Evolutionary conservation across 1,284 basidiomycete species (phyloP), one percentile per base, ranked within the genome.

Genomic region (Ustilago loliicola): DNA sequence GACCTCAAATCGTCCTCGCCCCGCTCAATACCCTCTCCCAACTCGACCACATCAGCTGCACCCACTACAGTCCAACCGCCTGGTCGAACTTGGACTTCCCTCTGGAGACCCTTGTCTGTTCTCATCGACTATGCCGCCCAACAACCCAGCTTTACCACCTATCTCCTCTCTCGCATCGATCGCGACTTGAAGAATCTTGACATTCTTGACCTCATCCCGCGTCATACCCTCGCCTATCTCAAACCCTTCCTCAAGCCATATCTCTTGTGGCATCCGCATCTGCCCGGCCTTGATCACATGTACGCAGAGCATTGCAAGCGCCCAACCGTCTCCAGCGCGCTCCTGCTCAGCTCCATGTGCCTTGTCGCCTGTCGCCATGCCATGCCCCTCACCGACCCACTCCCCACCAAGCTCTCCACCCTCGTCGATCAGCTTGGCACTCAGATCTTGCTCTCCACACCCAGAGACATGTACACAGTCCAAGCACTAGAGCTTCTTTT

Each of bases 61-160:
- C 27, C 52, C 1, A 47, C 65, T 25, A 66, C 67, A 38, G 59
- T 55, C 8, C 70, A 73, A 30, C 63, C 70, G n/a, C 75, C 70
- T 8, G 75, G 75, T 25, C 70, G 75, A 23, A 77, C 75, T 1
- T 77, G 75, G 75, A 77, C 75, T 5, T 77, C 75, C 17, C 69
- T 77, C 17, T 78, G 76, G 76, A 59, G 71, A 52, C 76, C 76
- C 0, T 42, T 78, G 19, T 74, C 76, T 4, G 71, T 78, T n/a
- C 62, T 78, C 42, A 71, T 78, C 61, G 76, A 71, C 65, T 78
- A 78, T 45, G 76, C 76, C 32, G 71, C 76, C 0, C 71, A 71
- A 40, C 76, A 78, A 34, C 67, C 71, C 30, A 67, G 66, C 61
- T 78, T 78, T 51, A 71, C 61, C 45, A 61, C 52, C 38, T 74